Evolutionary conservation across 2,329 filamentous ascomycete genomes (phyloP).

Genomic region (Dactylella cylindrospora): DNA sequence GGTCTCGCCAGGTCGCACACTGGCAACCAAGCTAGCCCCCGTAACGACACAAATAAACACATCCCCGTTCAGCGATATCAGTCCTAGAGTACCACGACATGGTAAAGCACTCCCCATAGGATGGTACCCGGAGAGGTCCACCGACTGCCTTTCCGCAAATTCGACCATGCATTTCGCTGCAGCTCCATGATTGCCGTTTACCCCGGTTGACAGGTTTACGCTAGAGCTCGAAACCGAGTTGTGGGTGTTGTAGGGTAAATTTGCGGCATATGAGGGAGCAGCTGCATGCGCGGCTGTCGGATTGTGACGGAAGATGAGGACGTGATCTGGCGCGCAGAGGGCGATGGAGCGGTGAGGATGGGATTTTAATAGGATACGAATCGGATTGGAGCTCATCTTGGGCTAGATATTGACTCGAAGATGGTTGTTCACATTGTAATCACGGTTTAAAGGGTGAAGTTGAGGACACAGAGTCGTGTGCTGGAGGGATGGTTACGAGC

Average conservation of each 20-base stretch:
- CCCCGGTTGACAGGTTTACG: slow-evolving; percentile 44
- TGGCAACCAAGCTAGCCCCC: slow-evolving; percentile 74
- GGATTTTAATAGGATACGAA: slow-evolving; percentile 73
- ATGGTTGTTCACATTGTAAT: slow-evolving; percentile 19
- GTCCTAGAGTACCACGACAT: slow-evolving; percentile 80
- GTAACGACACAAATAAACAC: slow-evolving; percentile 91
- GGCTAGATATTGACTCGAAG: slow-evolving; percentile 6
- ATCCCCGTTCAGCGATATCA: slow-evolving; percentile 80
- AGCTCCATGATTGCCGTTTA: slow-evolving; percentile 50
- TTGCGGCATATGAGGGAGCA: slow-evolving; percentile 50
- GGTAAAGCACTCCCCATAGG: slow-evolving; percentile 67
- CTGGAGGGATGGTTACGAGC: slow-evolving; percentile 26
- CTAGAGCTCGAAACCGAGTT: slow-evolving; percentile 48
- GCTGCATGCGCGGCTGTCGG: slow-evolving; percentile 57
- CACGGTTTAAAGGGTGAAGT: too few relatives aligned
- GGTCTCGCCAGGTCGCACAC: slow-evolving; percentile 80
- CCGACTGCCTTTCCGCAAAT: slow-evolving; percentile 66
- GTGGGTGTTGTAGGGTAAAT: slow-evolving; percentile 30
- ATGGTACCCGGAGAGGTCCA: slow-evolving; percentile 74
- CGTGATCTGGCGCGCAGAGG: slow-evolving; percentile 75
- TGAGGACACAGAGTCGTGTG: too few relatives aligned
- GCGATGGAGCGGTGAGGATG: slow-evolving; percentile 84
- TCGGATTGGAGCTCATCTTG: slow-evolving; percentile 59
- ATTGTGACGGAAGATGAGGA: slow-evolving; percentile 80
- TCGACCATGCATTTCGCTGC: slow-evolving; percentile 80